Percentiles rank a stretch among this genome's conserved stretches.
Conservation (phyloP, 129 eudicot genomes). For the Erigeron canadensis region DNA sequence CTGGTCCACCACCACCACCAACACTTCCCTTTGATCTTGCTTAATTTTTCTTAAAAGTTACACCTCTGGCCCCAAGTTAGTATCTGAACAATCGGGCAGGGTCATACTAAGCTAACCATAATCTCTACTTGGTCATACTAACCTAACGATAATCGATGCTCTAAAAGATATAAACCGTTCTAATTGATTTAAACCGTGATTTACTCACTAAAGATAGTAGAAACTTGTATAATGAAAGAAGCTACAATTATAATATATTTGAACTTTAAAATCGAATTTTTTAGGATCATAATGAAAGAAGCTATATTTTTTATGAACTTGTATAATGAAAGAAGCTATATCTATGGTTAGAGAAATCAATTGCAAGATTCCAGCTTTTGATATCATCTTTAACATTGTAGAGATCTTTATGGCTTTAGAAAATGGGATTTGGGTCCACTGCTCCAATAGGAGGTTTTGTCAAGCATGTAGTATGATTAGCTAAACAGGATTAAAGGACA, state of each 20-base stretch:
- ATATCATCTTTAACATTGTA: conserved; percentile 15
- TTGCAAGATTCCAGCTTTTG: conserved; percentile 11
- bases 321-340: background rate
- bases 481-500: conserved; percentile 35
- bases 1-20: conserved; percentile 32
- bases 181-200: too few species aligned
- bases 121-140: too few species aligned
- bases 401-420: conserved; percentile 8
- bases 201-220: too few species aligned
- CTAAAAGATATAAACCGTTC: too few species aligned
- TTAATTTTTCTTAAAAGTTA: conserved; percentile 18
- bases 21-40: conserved; percentile 24
- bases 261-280: too few species aligned
- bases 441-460: conserved; percentile 13
- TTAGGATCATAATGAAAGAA: too few species aligned
- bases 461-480: conserved; percentile 37
- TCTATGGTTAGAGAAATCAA: background rate
- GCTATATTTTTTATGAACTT: background rate
- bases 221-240: too few species aligned
- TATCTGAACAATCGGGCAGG: background rate
- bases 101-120: too few species aligned
- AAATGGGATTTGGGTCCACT: conserved; percentile 27
- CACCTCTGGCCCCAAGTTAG: conserved; percentile 29
- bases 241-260: too few species aligned
- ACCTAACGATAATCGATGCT: too few species aligned